Conservation (phyloP, 1,284 basidiomycete genomes). For the Retiboletus fuscus region DNA sequence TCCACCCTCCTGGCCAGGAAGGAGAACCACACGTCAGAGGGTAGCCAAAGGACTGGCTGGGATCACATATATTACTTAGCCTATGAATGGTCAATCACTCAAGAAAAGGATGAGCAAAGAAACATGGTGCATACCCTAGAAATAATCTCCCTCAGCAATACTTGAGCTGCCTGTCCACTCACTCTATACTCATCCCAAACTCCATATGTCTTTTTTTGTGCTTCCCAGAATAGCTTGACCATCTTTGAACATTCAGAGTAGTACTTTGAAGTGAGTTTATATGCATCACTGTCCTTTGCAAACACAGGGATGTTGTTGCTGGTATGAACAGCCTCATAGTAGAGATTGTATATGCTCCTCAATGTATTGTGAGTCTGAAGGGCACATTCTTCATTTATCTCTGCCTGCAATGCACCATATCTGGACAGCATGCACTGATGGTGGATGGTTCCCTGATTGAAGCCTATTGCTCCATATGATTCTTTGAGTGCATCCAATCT, state of each 20-base stretch:
- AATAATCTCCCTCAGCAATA: conserved; percentile 12
- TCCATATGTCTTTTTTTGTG: conserved; percentile 14
- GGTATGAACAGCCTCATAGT: conserved; percentile 20
- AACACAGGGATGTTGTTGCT: conserved; percentile 20
- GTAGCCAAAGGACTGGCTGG: conserved; percentile 21
- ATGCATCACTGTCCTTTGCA: conserved; percentile 30
- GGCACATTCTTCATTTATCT: too few relatives aligned
- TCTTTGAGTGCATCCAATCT: too few relatives aligned
- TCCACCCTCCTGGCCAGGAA: conserved; percentile 11
- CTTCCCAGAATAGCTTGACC: conserved; percentile 4
- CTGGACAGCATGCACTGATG: too few relatives aligned
- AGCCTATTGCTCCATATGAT: too few relatives aligned
- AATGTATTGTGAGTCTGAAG: conserved; percentile 22
- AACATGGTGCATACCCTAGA: too few relatives aligned
- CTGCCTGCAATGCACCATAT: too few relatives aligned
- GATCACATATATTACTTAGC: conserved; percentile 15
- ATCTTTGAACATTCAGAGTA: conserved; percentile 8
- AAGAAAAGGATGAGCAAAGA: not conserved
- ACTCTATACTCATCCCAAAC: conserved; percentile 27
- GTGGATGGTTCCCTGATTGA: too few relatives aligned
- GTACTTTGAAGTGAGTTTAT: not conserved
- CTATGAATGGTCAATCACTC: not conserved
- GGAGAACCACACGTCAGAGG: conserved; percentile 19
- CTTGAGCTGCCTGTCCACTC: conserved; percentile 16
- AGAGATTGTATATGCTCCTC: conserved; percentile 28